Base-by-base conservation (phyloP, 192 early-diverging fungal genomes). In the Coemansia sp. region DNA sequence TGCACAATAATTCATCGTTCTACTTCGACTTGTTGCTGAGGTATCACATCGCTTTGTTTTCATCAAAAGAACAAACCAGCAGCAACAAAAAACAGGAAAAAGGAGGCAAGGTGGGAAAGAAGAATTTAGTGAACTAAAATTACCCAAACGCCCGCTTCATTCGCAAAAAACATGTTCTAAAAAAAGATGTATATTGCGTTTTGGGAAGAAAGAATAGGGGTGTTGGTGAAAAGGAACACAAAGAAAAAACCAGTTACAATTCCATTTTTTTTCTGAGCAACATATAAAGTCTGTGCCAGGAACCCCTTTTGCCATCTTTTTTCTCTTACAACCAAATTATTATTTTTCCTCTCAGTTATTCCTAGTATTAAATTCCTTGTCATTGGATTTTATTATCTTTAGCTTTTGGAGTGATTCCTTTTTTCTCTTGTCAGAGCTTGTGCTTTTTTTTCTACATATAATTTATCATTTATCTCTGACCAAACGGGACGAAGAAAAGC, bases 41-140 rank as follows among this genome's bases (percentile, higher is more conserved):
- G 9, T 23, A 54, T 54, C 52, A 26, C 52, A 54, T 54, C 52
- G 52, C 52, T 23, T 54, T 26, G 52, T 54, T 54, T 54, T 26
- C 52, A 54, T 54, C 52, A 9, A 21, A 21, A 45, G 13, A 12
- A 32, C 23, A 23, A 54, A 54, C 32, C 32, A 32, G 32, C 32
- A 32, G 4, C 32, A 32, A 32, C 32, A 4, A 32, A 32, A 32
- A 32, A 32, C 32, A 32, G 32, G 32, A 32, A 32, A 32, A 32
- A 32, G 32, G 32, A 4, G 32, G 32, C 4, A 32, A 54, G 15
- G 23, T 9, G 26, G 23, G 21, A 23, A 10, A 13, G 13, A 54
- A 54, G 26, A 0, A 54, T 54, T 23, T 26, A 12, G 52, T 10
- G 23, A 26, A 23, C 52, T 54, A 54, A 54, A 54, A 54, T 54